phyloP scores from a whole-genome alignment of 306 rosid genomes.

The Carpinus fangiana region DNA sequence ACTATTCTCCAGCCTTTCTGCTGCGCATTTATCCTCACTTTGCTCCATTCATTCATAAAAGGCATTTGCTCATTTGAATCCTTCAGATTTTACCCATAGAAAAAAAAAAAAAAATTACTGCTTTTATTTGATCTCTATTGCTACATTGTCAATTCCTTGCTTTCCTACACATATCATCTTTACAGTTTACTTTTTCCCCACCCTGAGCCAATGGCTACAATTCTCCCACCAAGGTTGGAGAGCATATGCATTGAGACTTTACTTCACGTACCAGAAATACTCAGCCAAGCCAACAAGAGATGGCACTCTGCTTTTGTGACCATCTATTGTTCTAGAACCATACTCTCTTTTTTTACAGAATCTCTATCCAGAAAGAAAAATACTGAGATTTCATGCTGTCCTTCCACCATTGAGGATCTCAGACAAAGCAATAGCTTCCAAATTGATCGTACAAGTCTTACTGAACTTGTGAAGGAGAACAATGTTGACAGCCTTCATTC shows the following conservation, averaged over 20 bases:
- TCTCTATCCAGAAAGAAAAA: background rate
- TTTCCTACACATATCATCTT: background rate
- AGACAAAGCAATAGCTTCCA: background rate
- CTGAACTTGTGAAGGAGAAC: conserved; percentile 31
- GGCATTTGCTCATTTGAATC: too few relatives aligned
- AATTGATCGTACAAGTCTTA: conserved; percentile 12
- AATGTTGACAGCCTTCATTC: conserved; percentile 1
- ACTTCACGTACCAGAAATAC: conserved; percentile 5
- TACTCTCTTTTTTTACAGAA: conserved; percentile 17
- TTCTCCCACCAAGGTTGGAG: conserved; percentile 13
- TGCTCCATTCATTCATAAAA: too few relatives aligned
- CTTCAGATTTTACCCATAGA: too few relatives aligned
- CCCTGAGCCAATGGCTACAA: conserved; percentile 10
- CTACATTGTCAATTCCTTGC: background rate
- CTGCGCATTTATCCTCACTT: too few relatives aligned
- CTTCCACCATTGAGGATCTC: background rate
- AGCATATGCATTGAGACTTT: conserved; percentile 3
- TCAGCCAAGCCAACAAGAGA: conserved; percentile 30
- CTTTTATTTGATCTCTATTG: background rate
- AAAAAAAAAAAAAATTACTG: too few relatives aligned
- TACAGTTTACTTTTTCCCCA: too few relatives aligned
- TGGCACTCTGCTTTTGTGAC: conserved; percentile 50
- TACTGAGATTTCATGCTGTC: background rate
- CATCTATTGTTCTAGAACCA: conserved; percentile 55
- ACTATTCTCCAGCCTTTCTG: too few relatives aligned